Evolutionary conservation across 2,329 filamentous ascomycete species (phyloP), one percentile per base, ranked within the genome.

Genomic region (Domatiomyces catenatus): DNA sequence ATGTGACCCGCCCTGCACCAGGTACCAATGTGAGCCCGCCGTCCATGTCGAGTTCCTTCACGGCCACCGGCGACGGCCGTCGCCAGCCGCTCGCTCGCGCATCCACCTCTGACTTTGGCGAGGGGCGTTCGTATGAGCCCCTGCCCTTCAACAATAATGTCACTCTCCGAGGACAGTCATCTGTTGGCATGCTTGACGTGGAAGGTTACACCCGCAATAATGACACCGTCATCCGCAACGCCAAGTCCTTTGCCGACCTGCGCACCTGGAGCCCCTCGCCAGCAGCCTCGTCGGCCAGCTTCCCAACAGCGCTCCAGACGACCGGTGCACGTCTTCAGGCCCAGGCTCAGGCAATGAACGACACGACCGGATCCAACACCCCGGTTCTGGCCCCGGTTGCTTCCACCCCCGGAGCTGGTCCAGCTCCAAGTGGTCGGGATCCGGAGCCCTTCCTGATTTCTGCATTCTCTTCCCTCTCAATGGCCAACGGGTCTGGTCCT

Each of bases 21-120:
- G 66, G 66, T 48, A 64, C 63, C 56, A 76, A 75, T 52, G 68
- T 80, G 52, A 82, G 79, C 66, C 79, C 79, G 15, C 77, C 79
- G 1, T 70, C 79, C 64, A 39, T 58, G 8, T 44, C 56, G 15
- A 54, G 56, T 6, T 72, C 76, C 47, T 81, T 71, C 72, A 39
- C 28, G 2, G 81, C 72, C 61, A 72, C 65, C 56, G 74, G 78
- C 1, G 86, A 94, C 56, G 80, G 84, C 50, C 82, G 87, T 59
- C 83, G 90, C 58, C 84, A 90, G 54, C 84, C 83, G 3, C 73
- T 98, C 36, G 94, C 88, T 70, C 83, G 92, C 55, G 89, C 92
- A 15, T 92, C 92, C n/a, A 96, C 92, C 1, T 94, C 93, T 58
- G 92, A 96, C 67, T 96, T 96, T 67, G 88, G 86, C 57, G 84